These are phyloP conservation scores for Populus hybrid DNA, from an alignment of 441 rosid genomes.

Conservation along the genomic window DNA sequence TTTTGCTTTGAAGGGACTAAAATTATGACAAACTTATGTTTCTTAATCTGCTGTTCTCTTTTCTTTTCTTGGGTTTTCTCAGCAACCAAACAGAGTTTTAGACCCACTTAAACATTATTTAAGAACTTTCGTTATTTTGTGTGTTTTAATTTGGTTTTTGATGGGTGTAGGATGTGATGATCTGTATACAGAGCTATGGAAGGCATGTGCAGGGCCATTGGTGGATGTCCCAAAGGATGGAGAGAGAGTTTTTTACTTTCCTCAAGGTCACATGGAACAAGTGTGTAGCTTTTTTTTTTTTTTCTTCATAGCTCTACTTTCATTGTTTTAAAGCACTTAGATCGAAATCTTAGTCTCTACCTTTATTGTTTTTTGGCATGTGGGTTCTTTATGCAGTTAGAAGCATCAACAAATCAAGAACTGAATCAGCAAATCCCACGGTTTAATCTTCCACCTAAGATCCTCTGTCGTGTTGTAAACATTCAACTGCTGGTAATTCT, in stretches of 20 bases:
- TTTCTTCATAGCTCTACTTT: not conserved
- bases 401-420: constrained; percentile 88
- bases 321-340: not conserved
- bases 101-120: not conserved
- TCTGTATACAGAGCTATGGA: constrained; percentile 47
- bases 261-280: constrained; percentile 97
- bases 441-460: constrained; percentile 73
- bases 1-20: not conserved
- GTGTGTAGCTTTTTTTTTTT: constrained; percentile 23
- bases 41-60: not conserved
- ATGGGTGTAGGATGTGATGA: constrained; percentile 27
- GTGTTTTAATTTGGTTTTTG: constrained; percentile 15
- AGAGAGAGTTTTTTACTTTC: constrained; percentile 84
- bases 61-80: constrained; percentile 20
- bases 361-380: constrained; percentile 2
- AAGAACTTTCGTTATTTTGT: not conserved
- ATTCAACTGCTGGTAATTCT: constrained; percentile 57
- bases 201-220: constrained; percentile 89
- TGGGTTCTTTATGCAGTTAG: constrained; percentile 45
- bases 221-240: constrained; percentile 70
- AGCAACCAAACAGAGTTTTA: constrained; percentile 15
- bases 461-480: constrained; percentile 76
- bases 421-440: constrained; percentile 57
- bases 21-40: constrained; percentile 2
- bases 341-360: not conserved